A percentile compares a stretch with the other conserved stretches of the same genome.
These are phyloP conservation scores for Dacryopinax primogenitus DNA, from an alignment of 768 basidiomycete genomes.

Conservation along the genomic window DNA sequence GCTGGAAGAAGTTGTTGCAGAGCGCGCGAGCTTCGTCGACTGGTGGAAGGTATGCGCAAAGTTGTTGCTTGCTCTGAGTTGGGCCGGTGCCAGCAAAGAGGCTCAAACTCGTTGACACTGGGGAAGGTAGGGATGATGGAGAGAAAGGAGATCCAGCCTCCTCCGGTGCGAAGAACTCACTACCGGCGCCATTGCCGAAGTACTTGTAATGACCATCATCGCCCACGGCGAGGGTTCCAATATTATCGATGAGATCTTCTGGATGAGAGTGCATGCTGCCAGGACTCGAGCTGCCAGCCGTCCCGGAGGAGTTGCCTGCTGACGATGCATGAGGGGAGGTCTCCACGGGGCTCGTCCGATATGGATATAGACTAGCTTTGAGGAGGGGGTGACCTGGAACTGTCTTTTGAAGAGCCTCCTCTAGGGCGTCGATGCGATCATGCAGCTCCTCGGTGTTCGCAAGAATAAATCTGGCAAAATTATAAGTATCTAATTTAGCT, in stretches of 20 bases:
- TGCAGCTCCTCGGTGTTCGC: conserved; percentile 62
- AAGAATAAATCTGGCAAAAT: conserved; percentile 37
- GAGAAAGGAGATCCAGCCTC: not conserved
- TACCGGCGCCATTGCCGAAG: conserved; percentile 4
- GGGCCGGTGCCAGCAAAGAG: conserved; percentile 44
- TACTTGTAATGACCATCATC: conserved; percentile 29
- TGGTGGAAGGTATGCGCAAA: conserved; percentile 53
- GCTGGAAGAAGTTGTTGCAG: conserved; percentile 52
- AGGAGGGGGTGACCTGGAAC: conserved; percentile 9
- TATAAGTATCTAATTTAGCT: not conserved
- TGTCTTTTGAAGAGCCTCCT: conserved; percentile 36
- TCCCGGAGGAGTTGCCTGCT: conserved; percentile 13
- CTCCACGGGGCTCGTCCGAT: not conserved
- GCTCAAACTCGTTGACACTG: conserved; percentile 22
- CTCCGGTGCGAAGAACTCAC: conserved; percentile 9
- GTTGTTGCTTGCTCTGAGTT: conserved; percentile 42
- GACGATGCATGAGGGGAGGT: conserved; percentile 3
- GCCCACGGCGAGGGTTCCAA: conserved; percentile 43
- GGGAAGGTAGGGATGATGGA: not conserved
- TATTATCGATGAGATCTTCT: conserved; percentile 38
- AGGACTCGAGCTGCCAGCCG: not conserved
- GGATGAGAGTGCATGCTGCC: conserved; percentile 24
- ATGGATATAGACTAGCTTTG: conserved; percentile 7
- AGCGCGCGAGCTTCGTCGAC: conserved; percentile 47
- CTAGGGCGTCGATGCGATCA: conserved; percentile 51